phyloP scores from a whole-genome alignment of 2,329 filamentous ascomycete species.

The Aquanectria penicillioides region DNA sequence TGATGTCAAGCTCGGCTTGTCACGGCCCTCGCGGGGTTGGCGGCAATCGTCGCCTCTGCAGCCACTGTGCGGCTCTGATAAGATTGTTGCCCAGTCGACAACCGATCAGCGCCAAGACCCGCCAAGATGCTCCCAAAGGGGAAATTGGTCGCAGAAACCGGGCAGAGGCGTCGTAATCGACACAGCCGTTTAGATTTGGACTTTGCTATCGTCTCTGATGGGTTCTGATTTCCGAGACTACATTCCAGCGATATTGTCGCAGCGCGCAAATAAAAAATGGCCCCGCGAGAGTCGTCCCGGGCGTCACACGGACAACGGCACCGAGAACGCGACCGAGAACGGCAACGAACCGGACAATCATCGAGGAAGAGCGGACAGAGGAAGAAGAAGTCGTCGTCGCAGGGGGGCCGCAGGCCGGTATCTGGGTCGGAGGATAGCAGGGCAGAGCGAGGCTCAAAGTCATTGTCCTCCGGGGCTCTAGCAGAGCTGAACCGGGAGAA shows the following conservation, averaged over 20 bases:
- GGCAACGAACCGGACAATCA: slow-evolving; percentile 43
- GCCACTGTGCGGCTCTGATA: slow-evolving; percentile 33
- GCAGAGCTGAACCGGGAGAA: slow-evolving; percentile 74
- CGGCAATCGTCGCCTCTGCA: slow-evolving; percentile 39
- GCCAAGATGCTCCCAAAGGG: slow-evolving; percentile 37
- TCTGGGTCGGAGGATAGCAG: slow-evolving; percentile 49
- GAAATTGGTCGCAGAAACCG: slow-evolving; percentile 31
- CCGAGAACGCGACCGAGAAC: slow-evolving; percentile 34
- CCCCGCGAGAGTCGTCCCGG: slow-evolving; percentile 48
- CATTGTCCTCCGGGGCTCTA: slow-evolving; percentile 65
- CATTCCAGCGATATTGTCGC: slow-evolving; percentile 38
- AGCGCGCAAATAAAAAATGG: slow-evolving; percentile 42
- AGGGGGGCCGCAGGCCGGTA: slow-evolving; percentile 39
- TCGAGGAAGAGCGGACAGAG: slow-evolving; percentile 48
- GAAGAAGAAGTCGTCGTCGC: slow-evolving; percentile 49
- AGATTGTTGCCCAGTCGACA: slow-evolving; percentile 57
- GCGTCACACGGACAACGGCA: slow-evolving; percentile 40
- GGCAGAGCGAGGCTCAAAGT: slow-evolving; percentile 38
- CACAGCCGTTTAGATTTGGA: slow-evolving; percentile 17
- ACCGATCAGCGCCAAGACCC: slow-evolving; percentile 20
- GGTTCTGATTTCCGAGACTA: slow-evolving; percentile 26
- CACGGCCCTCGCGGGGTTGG: slow-evolving; percentile 48
- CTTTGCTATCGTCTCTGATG: slow-evolving; percentile 6
- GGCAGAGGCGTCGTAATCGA: slow-evolving; percentile 23
- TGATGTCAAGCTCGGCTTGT: slow-evolving; percentile 51